These are phyloP conservation scores for Dioscorea cayenensis DNA, from an alignment of 116 monocot genomes.

Conservation along the genomic window DNA sequence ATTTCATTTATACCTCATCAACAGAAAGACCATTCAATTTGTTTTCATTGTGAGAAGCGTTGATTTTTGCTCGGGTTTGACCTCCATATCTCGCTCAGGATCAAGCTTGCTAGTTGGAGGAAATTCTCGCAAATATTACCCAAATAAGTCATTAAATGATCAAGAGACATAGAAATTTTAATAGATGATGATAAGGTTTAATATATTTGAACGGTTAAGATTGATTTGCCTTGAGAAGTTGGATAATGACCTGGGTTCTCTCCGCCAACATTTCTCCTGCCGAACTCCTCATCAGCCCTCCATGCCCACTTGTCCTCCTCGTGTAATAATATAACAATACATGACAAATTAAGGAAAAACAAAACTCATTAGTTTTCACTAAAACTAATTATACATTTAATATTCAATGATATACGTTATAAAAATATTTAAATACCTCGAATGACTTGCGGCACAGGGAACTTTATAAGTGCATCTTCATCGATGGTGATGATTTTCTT, in stretches of 20 bases:
- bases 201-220: background rate
- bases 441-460: slow-evolving; percentile 60
- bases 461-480: slow-evolving; percentile 33
- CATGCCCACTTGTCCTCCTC: slow-evolving; percentile 55
- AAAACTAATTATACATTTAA: no score
- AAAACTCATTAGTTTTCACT: no score
- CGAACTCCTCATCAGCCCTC: slow-evolving; percentile 77
- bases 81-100: slow-evolving; percentile 37
- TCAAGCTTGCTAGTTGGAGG: slow-evolving; percentile 69
- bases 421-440: slow-evolving; percentile 28
- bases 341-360: no score
- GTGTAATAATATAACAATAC: background rate
- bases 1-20: slow-evolving; percentile 26
- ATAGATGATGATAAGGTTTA: no score
- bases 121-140: slow-evolving; percentile 36
- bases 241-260: slow-evolving; percentile 57
- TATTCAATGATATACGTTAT: no score
- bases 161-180: no score
- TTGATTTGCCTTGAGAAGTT: slow-evolving; percentile 29
- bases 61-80: slow-evolving; percentile 69
- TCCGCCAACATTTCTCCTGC: slow-evolving; percentile 72
- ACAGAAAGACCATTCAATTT: slow-evolving; percentile 48
- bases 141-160: no score
- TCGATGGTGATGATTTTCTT: slow-evolving; percentile 36
- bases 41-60: slow-evolving; percentile 44